Base-by-base conservation (phyloP, 345 rosid species). In the Excoecaria agallocha region DNA sequence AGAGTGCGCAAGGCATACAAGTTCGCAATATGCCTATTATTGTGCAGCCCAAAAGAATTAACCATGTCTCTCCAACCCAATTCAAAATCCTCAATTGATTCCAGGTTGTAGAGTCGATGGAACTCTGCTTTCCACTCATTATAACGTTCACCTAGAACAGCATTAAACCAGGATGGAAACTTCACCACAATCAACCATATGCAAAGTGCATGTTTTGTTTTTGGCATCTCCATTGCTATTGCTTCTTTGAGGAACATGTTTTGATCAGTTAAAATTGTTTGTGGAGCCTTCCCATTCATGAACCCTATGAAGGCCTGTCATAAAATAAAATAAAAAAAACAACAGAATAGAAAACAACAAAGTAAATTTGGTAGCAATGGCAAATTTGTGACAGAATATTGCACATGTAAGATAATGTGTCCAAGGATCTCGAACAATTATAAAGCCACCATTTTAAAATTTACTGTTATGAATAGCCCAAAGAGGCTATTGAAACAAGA, bases 131-230 rank as follows among this genome's bases (percentile, higher is more conserved):
- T 94, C 98, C 98, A 94, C 83, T 89, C 95, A 19, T 88, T 94
- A 80, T 94, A 94, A 17, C 87, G 91, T 71, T 94, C 98, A 30
- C 97, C 97, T 48, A 94, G 85, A 79, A 89, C 89, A 80, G 95
- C 97, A 78, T 92, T 92, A 81, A 92, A 92, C 93, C 98, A 94
- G 50, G 98, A 92, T 19, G 98, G 96, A 74, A 94, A 94, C 82
- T 94, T 94, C 22, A 86, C 96, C 74, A 91, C 91, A 66, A 92
- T 86, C 97, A 94, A 88, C 98, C 98, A 94, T 82, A 94, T 89
- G 87, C 97, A 92, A 61, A 91, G 95, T 45, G 95, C 92, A 79
- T 94, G 97, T 82, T 92, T 94, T 43, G 95, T 86, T 13, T 84
- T 72, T 59, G 94, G 97, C 90, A 92, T 89, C 82, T 92, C 97